These are phyloP conservation scores for Neurospora sp. DNA, from an alignment of 495 filamentous ascomycete species.

Conservation along the genomic window DNA sequence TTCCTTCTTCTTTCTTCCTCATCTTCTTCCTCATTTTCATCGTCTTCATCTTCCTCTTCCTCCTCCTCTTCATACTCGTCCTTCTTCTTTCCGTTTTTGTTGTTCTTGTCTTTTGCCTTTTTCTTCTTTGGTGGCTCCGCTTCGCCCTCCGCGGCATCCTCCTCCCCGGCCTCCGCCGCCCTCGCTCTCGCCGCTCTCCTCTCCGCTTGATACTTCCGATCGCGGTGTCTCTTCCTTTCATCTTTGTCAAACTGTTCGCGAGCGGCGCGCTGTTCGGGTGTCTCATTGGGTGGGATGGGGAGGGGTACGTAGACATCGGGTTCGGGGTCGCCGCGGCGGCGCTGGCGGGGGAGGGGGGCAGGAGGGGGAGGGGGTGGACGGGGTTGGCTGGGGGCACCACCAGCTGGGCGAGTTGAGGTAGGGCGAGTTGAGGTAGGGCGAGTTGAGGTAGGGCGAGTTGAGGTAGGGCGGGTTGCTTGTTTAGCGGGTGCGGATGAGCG, in stretches of 20 bases:
- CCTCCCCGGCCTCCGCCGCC: background rate
- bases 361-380: background rate
- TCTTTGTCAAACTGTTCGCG: background rate
- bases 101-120: background rate
- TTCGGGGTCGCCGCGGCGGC: background rate
- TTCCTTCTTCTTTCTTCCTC: background rate
- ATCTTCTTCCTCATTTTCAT: background rate
- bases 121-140: background rate
- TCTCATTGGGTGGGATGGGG: background rate
- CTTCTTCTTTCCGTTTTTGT: background rate
- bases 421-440: no score
- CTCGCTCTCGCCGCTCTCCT: background rate
- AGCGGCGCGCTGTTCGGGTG: background rate
- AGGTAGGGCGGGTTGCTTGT: background rate
- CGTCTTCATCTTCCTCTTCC: fast-evolving
- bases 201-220: background rate
- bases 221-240: background rate
- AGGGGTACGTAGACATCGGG: background rate
- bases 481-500: background rate
- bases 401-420: background rate
- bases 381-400: background rate
- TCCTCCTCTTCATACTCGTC: background rate
- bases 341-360: background rate
- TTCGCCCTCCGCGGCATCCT: background rate
- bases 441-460: no score